Percentiles rank a stretch among this genome's conserved stretches.
Evolutionary conservation across 345 rosid species (phyloP).

Genomic region (Viola odorata): DNA sequence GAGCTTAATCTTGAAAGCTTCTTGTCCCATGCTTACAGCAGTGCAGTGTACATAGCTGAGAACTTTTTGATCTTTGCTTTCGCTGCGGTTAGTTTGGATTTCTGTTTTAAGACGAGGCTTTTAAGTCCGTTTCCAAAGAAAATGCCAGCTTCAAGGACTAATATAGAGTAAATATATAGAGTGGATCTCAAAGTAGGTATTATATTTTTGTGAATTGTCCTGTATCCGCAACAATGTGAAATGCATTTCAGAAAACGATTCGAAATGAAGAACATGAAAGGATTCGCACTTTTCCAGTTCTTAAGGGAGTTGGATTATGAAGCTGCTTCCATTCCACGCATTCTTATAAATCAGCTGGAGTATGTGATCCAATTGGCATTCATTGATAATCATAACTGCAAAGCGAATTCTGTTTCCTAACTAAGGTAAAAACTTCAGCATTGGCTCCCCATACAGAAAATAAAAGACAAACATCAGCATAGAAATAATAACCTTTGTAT

Average conservation of each 20-base stretch:
- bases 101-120: conserved; percentile 46
- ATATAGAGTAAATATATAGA: conserved; percentile 6
- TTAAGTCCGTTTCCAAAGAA: conserved; percentile 49
- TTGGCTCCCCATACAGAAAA: neutral
- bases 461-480: neutral
- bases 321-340: too few species aligned
- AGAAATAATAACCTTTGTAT: neutral
- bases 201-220: neutral
- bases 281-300: too few species aligned
- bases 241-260: neutral
- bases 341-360: too few species aligned
- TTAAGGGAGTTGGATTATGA: too few species aligned
- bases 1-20: conserved; percentile 45
- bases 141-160: conserved; percentile 13
- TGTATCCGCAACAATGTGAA: neutral
- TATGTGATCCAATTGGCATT: too few species aligned
- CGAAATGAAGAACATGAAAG: too few species aligned
- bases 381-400: neutral
- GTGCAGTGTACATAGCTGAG: conserved; percentile 39
- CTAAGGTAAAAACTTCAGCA: neutral
- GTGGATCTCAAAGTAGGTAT: neutral
- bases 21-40: conserved; percentile 37
- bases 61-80: conserved; percentile 44
- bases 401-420: neutral
- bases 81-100: conserved; percentile 52